Percentiles rank a stretch among this genome's conserved stretches.
These are phyloP conservation scores for Arthrobotrys pseudoclavata DNA, from an alignment of 2,329 filamentous ascomycete genomes.

Conservation along the genomic window DNA sequence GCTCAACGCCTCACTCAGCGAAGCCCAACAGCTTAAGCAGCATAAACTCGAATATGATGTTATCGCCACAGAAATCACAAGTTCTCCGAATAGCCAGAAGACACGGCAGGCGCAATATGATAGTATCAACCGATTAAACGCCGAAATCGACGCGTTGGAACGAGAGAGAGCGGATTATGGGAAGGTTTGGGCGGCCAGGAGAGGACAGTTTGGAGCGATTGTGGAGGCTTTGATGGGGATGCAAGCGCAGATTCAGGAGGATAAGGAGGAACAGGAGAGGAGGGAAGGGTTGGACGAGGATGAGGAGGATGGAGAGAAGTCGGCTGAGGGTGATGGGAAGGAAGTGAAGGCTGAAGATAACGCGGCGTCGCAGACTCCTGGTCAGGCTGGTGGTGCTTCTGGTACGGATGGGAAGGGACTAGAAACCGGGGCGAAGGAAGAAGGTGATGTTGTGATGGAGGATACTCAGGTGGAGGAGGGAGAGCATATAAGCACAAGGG, in stretches of 20 bases:
- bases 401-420: slow-evolving; percentile 3
- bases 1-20: slow-evolving; percentile 56
- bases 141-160: slow-evolving; percentile 63
- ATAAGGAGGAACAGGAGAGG: slow-evolving; percentile 63
- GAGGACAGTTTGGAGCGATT: slow-evolving; percentile 63
- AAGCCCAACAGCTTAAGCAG: slow-evolving; percentile 61
- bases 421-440: slow-evolving; percentile 7
- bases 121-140: slow-evolving; percentile 62
- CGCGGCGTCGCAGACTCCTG: background rate
- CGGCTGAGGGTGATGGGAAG: slow-evolving; percentile 25
- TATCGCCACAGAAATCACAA: slow-evolving; percentile 63
- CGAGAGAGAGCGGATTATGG: slow-evolving; percentile 62
- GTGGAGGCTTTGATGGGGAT: slow-evolving; percentile 63
- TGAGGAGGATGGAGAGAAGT: slow-evolving; percentile 54
- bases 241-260: slow-evolving; percentile 63
- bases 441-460: slow-evolving; percentile 41
- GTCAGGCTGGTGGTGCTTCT: background rate
- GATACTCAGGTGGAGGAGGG: slow-evolving; percentile 50
- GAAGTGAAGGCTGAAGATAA: slow-evolving; percentile 27
- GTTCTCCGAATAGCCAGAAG: slow-evolving; percentile 62
- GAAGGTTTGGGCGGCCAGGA: slow-evolving; percentile 62
- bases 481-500: slow-evolving; percentile 40
- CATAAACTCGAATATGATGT: slow-evolving; percentile 63
- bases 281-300: slow-evolving; percentile 57
- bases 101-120: slow-evolving; percentile 62